Percentiles rank a stretch among this genome's conserved stretches.
phyloP scores from a whole-genome alignment of 2,329 filamentous ascomycete species.

The Remersonia thermophila region DNA sequence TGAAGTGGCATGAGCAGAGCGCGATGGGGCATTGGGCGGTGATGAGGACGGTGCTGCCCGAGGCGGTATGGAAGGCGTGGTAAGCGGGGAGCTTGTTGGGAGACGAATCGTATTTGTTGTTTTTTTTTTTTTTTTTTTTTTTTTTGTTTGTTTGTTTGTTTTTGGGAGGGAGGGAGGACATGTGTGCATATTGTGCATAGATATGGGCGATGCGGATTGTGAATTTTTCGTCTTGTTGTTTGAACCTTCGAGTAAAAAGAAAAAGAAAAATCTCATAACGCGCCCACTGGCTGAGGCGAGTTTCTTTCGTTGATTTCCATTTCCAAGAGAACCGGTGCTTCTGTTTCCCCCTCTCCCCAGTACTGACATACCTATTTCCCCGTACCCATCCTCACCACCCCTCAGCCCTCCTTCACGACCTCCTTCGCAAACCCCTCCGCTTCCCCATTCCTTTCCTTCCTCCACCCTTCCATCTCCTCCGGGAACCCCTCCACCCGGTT shows the following conservation, averaged over 20 bases:
- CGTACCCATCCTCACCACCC: slow-evolving; percentile 8
- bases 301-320: too few species aligned
- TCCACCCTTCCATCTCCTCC: slow-evolving; percentile 40
- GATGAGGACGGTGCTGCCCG: slow-evolving; percentile 75
- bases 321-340: too few species aligned
- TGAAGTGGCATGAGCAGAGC: slow-evolving; percentile 60
- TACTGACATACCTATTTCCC: background rate
- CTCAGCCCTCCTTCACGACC: slow-evolving; percentile 8
- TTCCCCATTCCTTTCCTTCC: slow-evolving; percentile 26
- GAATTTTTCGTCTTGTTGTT: too few species aligned
- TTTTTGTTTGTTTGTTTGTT: background rate
- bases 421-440: slow-evolving; percentile 16
- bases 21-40: slow-evolving; percentile 81
- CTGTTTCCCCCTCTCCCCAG: background rate
- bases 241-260: too few species aligned
- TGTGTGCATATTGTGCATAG: too few species aligned
- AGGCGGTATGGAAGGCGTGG: slow-evolving; percentile 77
- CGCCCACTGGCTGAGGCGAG: too few species aligned
- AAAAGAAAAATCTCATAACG: too few species aligned
- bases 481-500: slow-evolving; percentile 50
- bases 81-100: slow-evolving; percentile 29
- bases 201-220: too few species aligned
- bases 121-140: background rate
- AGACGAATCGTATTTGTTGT: background rate
- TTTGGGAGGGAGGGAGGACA: too few species aligned